phyloP scores from a whole-genome alignment of 192 early-diverging fungal genomes.

The Bifiguratus adelaidae region DNA sequence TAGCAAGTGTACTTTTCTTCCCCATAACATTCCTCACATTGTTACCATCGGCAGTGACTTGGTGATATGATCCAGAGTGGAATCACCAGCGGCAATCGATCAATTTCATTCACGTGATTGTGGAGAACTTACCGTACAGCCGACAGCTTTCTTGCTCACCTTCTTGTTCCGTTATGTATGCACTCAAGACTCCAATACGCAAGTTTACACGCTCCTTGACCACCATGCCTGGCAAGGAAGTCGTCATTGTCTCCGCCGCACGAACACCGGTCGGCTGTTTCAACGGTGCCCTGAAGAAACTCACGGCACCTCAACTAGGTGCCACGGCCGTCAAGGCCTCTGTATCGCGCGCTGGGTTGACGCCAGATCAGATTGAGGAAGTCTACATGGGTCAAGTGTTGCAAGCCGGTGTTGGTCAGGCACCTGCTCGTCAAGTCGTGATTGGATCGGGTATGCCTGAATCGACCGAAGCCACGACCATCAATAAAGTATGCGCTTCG shows the following conservation, averaged over 20 bases:
- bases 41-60: no score
- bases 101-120: no score
- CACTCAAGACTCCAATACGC: background rate
- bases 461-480: conserved; percentile 86
- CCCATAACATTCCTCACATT: background rate
- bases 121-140: no score
- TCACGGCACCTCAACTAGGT: conserved; percentile 81
- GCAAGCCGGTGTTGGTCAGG: conserved; percentile 79
- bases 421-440: conserved; percentile 87
- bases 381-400: conserved; percentile 95
- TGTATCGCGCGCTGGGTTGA: conserved; percentile 71
- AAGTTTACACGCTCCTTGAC: background rate
- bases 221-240: conserved; percentile 24
- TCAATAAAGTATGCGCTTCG: conserved; percentile 98
- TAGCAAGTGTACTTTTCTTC: conserved; percentile 8
- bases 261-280: conserved; percentile 92
- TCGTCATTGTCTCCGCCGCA: conserved; percentile 55
- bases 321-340: conserved; percentile 75
- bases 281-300: conserved; percentile 73
- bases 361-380: conserved; percentile 80
- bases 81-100: no score
- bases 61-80: no score
- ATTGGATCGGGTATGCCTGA: conserved; percentile 65
- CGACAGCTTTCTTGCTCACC: background rate
- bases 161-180: background rate